Conservation (phyloP, 108 stramenopile species). For the Pseudonitzschia delicatissima region DNA sequence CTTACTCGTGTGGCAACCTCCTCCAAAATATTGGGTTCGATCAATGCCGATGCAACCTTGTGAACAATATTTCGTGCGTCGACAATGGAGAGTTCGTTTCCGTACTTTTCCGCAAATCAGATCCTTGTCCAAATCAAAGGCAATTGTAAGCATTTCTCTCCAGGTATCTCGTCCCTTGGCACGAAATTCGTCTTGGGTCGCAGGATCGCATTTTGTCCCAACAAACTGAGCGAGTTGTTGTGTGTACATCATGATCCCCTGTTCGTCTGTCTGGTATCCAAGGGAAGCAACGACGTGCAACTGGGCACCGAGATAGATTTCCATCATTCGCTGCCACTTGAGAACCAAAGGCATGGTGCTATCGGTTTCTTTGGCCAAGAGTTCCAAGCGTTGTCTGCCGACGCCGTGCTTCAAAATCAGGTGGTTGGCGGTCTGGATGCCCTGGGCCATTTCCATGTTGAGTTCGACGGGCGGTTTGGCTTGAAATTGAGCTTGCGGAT, state of each 20-base stretch:
- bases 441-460: constrained; percentile 50
- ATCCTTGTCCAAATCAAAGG: constrained; percentile 57
- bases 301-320: constrained; percentile 72
- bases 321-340: constrained; percentile 88
- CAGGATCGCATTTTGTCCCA: constrained; percentile 31
- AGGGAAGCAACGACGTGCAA: constrained; percentile 67
- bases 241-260: constrained; percentile 75
- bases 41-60: constrained; percentile 70
- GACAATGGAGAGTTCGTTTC: constrained; percentile 53
- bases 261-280: constrained; percentile 71
- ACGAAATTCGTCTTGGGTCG: constrained; percentile 54
- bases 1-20: constrained; percentile 39
- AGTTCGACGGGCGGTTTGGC: constrained; percentile 40
- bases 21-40: constrained; percentile 58
- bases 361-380: constrained; percentile 37
- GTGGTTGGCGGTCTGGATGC: constrained; percentile 54
- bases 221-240: constrained; percentile 56
- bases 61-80: constrained; percentile 84
- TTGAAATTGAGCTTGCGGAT: constrained; percentile 27
- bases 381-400: constrained; percentile 45
- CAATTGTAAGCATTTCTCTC: constrained; percentile 56
- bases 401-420: constrained; percentile 60
- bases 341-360: constrained; percentile 43
- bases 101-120: constrained; percentile 31
- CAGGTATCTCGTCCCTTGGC: constrained; percentile 60